A percentile compares a stretch with the other conserved stretches of the same genome.
Evolutionary conservation across 495 filamentous ascomycete species (phyloP).

Genomic region (Daldinia loculata): DNA sequence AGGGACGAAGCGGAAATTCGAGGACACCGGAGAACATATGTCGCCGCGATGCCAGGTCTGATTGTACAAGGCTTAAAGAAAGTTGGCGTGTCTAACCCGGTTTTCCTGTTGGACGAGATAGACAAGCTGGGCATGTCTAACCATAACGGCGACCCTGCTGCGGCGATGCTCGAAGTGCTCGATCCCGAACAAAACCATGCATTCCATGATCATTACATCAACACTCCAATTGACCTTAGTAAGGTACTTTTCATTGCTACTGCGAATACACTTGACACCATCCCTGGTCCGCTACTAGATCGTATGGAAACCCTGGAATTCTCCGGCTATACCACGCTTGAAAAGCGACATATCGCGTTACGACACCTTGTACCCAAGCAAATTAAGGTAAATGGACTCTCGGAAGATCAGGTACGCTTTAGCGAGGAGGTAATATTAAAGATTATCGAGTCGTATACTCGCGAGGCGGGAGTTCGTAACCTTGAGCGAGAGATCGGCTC

Average conservation of each 20-base stretch:
- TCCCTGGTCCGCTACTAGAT: slow-evolving; percentile 92
- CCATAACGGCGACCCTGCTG: slow-evolving; percentile 94
- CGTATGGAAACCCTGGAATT: slow-evolving; percentile 95
- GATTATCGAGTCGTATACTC: slow-evolving; percentile 94
- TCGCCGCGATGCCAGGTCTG: slow-evolving; percentile 97
- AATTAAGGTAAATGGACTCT: slow-evolving; percentile 78
- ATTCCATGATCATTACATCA: slow-evolving; percentile 96
- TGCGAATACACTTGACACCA: slow-evolving; percentile 94
- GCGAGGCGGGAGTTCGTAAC: slow-evolving; percentile 96
- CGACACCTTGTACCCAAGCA: slow-evolving; percentile 96
- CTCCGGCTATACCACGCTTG: slow-evolving; percentile 95
- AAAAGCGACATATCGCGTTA: slow-evolving; percentile 95
- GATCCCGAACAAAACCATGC: slow-evolving; percentile 97
- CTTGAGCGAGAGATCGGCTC: slow-evolving; percentile 95
- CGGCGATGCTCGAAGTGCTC: slow-evolving; percentile 98
- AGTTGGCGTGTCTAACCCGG: slow-evolving; percentile 93
- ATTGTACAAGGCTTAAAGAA: slow-evolving; percentile 96
- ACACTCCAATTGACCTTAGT: slow-evolving; percentile 93
- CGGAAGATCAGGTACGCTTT: slow-evolving; percentile 74
- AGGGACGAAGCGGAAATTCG: slow-evolving; percentile 97
- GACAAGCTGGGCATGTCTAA: slow-evolving; percentile 95
- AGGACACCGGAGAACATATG: slow-evolving; percentile 95
- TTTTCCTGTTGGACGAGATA: slow-evolving; percentile 97
- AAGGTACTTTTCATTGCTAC: slow-evolving; percentile 99
- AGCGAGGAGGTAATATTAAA: slow-evolving; percentile 87